A percentile compares a stretch with the other conserved stretches of the same genome.
Evolutionary conservation across 108 stramenopile species (phyloP).

Genomic region (Pseudonitzschia multiseries): DNA sequence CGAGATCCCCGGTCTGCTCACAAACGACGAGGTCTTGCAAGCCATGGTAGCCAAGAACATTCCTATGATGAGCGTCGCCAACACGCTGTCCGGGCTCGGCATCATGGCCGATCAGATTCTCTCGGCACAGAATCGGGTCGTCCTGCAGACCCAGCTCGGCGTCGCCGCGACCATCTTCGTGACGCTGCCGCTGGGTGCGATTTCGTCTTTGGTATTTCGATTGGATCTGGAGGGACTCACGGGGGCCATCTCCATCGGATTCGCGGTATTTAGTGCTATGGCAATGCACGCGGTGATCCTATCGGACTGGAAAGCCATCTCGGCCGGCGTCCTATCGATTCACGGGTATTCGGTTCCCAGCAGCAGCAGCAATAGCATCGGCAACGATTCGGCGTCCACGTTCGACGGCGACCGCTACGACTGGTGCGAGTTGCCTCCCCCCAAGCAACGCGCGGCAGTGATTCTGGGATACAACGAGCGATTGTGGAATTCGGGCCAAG

Average conservation of each 20-base stretch:
- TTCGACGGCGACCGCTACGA: neutral
- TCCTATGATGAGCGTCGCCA: constrained; percentile 54
- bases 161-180: constrained; percentile 43
- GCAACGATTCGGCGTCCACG: neutral
- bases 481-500: constrained; percentile 19
- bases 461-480: constrained; percentile 21
- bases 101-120: constrained; percentile 51
- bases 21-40: constrained; percentile 57
- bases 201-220: constrained; percentile 34
- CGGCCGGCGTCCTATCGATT: neutral
- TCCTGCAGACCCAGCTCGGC: constrained; percentile 45
- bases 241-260: constrained; percentile 52
- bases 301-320: neutral
- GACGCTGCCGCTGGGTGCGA: constrained; percentile 48
- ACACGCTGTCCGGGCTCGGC: constrained; percentile 46
- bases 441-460: constrained; percentile 25
- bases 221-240: constrained; percentile 45
- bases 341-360: neutral
- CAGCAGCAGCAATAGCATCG: neutral
- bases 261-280: constrained; percentile 24
- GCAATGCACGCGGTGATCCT: neutral
- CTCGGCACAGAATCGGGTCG: constrained; percentile 59
- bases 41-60: constrained; percentile 46
- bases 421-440: neutral
- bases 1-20: constrained; percentile 45